A percentile compares a stretch with the other conserved stretches of the same genome.
Evolutionary conservation across 257 asterid genomes (phyloP).

Genomic region (Rauvolfia tetraphylla): DNA sequence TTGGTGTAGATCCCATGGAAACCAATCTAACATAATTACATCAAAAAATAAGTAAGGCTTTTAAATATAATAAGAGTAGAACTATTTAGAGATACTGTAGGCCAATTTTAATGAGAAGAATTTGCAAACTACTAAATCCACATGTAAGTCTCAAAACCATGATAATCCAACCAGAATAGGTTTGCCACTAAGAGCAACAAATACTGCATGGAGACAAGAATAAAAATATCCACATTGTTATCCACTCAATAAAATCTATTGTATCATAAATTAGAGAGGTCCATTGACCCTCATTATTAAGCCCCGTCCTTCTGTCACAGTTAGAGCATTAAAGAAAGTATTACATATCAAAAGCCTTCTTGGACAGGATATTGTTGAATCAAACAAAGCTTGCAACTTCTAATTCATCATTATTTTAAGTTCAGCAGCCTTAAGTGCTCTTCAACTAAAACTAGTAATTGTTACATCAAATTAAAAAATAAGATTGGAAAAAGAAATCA

Average conservation of each 20-base stretch:
- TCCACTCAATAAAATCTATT: background rate
- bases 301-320: background rate
- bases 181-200: background rate
- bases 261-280: background rate
- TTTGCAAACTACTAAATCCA: background rate
- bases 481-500: background rate
- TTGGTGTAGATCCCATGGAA: slow-evolving; percentile 81
- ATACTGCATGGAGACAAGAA: background rate
- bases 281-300: background rate
- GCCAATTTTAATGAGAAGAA: background rate
- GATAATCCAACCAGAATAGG: background rate
- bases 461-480: background rate
- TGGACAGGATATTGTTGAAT: background rate
- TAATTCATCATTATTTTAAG: background rate
- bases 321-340: background rate
- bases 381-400: background rate
- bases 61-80: background rate
- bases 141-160: background rate
- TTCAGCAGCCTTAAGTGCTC: background rate
- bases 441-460: background rate
- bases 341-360: background rate
- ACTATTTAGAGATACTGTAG: background rate
- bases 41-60: slow-evolving; percentile 26
- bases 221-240: background rate
- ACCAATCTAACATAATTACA: slow-evolving; percentile 49